Base-by-base conservation (phyloP, 2,329 filamentous ascomycete genomes). In the Fusarium mangiferae region DNA sequence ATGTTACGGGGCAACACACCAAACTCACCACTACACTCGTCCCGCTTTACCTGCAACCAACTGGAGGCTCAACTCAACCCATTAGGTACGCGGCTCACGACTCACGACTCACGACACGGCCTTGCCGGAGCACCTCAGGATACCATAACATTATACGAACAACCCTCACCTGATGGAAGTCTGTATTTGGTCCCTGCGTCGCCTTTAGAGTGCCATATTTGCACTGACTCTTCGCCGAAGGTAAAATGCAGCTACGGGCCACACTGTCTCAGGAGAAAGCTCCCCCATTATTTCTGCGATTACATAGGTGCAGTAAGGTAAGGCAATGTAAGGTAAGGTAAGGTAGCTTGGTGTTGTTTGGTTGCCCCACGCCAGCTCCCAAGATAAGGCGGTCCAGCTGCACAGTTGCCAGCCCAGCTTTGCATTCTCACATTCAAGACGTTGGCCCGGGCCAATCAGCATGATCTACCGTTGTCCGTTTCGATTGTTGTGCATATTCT, bases 1-100 rank as follows among this genome's bases (percentile, higher is more conserved):
- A 26, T 57, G 69, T 75, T 66, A 62, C 72, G 67, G 61, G 62
- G 66, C 73, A 70, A 75, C 73, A 70, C 65, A 63, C 48, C 57
- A 46, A 57, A 54, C 15, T 58, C 36, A 59, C 51, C 48, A 59
- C 65, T 46, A 44, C 41, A 58, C 56, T 35, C 48, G n/a, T 63
- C 57, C 71, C 71, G 67, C 67, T 68, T 68, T 70, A 54, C 45
- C 36, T 62, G 54, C 59, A 22, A 73, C 44, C 59, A n/a, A 73
- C 44, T 73, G 48, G 45, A 44, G 44, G 36, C 46, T 46, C 56
- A 71, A 62, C 52, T 73, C 70, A 70, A 66, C 35, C 22, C 42
- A 69, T 57, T 52, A 46, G 44, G 26, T 46, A 39, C 66, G 51
- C 68, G 62, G 57, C 55, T 61, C 55, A 61, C 56, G 56, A 62